Evolutionary conservation across 78 protist species (phyloP).

Genomic region (Dictyostelium purpureum): DNA sequence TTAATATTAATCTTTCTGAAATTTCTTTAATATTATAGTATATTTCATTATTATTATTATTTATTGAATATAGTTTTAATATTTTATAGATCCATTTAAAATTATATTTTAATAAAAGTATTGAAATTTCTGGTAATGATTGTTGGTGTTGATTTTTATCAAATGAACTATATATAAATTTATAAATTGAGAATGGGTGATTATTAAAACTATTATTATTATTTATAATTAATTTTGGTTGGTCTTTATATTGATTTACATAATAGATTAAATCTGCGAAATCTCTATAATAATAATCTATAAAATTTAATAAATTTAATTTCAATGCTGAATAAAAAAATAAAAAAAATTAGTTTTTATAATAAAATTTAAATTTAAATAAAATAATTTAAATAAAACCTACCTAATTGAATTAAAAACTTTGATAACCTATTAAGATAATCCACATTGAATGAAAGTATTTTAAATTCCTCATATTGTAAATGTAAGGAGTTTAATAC

Average conservation of each 20-base stretch:
- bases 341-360: neutral
- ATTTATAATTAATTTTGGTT: neutral
- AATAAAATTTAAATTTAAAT: neutral
- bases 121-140: neutral
- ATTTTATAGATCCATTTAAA: conserved; percentile 33
- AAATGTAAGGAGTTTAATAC: conserved; percentile 9
- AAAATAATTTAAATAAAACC: neutral
- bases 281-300: conserved; percentile 41
- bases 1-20: conserved; percentile 12
- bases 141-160: conserved; percentile 2
- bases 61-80: neutral
- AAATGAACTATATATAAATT: neutral
- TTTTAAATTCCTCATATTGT: conserved; percentile 56
- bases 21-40: neutral
- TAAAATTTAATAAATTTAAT: neutral
- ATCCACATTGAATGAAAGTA: neutral
- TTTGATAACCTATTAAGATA: neutral
- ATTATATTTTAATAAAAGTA: neutral
- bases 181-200: conserved; percentile 32
- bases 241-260: neutral
- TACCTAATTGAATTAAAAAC: conserved; percentile 20
- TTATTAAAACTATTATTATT: too few relatives aligned
- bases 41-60: neutral
- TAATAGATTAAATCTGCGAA: conserved; percentile 6
- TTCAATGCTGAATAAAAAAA: neutral